Evolutionary conservation across 2,329 filamentous ascomycete genomes (phyloP).

Genomic region (Colletotrichum simmondsii): DNA sequence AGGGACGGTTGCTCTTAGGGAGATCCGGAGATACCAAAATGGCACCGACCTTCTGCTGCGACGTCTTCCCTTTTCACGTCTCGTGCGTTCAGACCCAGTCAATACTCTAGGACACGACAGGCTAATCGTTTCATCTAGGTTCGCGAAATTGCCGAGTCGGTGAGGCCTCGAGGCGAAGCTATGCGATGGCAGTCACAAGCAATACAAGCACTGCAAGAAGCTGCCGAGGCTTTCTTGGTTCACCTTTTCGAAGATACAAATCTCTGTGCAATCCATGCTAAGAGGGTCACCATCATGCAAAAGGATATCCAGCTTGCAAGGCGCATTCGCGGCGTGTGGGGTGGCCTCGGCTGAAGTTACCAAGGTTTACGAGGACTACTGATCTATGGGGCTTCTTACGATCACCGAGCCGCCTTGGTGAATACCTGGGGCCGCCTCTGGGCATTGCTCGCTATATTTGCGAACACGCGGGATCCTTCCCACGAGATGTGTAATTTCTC

Average conservation of each 20-base stretch:
- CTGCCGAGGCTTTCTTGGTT: conserved; percentile 94
- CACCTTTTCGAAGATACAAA: conserved; percentile 98
- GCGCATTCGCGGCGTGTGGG: conserved; percentile 82
- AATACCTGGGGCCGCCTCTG: conserved; percentile 12
- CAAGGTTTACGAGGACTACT: not conserved
- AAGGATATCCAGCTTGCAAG: conserved; percentile 96
- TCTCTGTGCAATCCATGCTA: conserved; percentile 95
- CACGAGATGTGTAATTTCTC: not conserved
- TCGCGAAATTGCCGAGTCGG: conserved; percentile 77
- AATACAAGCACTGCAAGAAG: conserved; percentile 92
- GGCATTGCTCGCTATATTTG: not conserved
- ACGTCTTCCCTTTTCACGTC: conserved; percentile 82
- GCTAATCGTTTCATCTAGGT: conserved; percentile 54
- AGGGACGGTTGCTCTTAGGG: conserved; percentile 87
- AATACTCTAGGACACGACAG: not conserved
- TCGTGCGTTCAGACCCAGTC: conserved; percentile 59
- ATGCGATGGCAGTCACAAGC: conserved; percentile 97
- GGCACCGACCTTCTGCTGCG: conserved; percentile 87
- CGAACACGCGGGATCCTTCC: not conserved
- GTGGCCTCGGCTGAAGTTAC: conserved; percentile 66
- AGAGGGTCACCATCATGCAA: conserved; percentile 96
- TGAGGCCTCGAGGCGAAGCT: conserved; percentile 72
- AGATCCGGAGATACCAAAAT: conserved; percentile 92
- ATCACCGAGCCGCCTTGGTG: not conserved
- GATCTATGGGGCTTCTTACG: not conserved